Evolutionary conservation across 768 basidiomycete genomes (phyloP).

Genomic region (Hortiboletus campestris): DNA sequence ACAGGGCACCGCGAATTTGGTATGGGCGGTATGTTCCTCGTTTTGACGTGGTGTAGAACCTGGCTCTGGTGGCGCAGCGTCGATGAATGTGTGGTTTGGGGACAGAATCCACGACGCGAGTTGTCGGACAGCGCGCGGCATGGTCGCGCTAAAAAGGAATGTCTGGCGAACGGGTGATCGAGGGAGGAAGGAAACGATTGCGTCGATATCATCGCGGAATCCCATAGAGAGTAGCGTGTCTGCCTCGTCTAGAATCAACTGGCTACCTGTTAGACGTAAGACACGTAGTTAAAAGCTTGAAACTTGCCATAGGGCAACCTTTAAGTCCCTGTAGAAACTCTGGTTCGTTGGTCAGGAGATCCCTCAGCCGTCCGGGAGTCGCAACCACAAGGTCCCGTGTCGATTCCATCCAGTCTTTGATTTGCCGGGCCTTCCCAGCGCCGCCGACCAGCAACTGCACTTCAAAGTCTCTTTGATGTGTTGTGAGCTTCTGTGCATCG

Average conservation of each 20-base stretch:
- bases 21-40: neutral
- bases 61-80: conserved; percentile 58
- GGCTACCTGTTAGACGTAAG: conserved; percentile 6
- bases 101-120: conserved; percentile 62
- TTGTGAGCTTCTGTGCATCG: conserved; percentile 68
- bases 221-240: conserved; percentile 92
- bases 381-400: conserved; percentile 82
- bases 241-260: conserved; percentile 92
- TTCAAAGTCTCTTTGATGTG: conserved; percentile 60
- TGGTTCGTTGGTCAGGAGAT: conserved; percentile 61
- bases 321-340: conserved; percentile 52
- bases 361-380: conserved; percentile 85
- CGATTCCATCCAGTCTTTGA: conserved; percentile 61
- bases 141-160: conserved; percentile 88
- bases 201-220: conserved; percentile 82
- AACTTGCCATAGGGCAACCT: conserved; percentile 57
- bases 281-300: neutral
- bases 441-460: conserved; percentile 82
- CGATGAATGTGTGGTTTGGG: conserved; percentile 64
- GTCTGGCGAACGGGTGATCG: conserved; percentile 72
- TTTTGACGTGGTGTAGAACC: conserved; percentile 32
- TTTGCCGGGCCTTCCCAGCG: conserved; percentile 58
- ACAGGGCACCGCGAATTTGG: neutral
- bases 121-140: conserved; percentile 68
- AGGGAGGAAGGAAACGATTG: conserved; percentile 64